Evolutionary conservation across 345 rosid species (phyloP), one percentile per base, ranked within the genome.

Genomic region (Hibiscus syriacus): DNA sequence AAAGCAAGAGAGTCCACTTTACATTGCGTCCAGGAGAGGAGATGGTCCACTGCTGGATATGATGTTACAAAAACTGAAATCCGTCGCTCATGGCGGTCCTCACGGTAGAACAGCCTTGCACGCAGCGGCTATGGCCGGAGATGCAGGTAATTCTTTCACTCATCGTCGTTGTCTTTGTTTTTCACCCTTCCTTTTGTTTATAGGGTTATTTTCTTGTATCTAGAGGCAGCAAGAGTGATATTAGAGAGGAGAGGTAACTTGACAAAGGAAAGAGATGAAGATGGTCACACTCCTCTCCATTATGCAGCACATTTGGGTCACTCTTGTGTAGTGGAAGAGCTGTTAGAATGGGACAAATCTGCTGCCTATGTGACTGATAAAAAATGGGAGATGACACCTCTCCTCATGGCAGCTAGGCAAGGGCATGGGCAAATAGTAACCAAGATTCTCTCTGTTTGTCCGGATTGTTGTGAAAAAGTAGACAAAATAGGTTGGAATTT

Each of bases 71-170:
- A 20, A 4, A 4, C 27, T n/a, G 17, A 6, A 10, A 0, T 19
- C 55, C 6, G 6, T 19, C 3, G 36, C 48, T 8, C 19, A 50
- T 7, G 2, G 12, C 26, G 55, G 55, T 12, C 55, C 55, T 11
- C 26, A 7, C 1, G 55, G 72, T 5, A 73, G 39, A 64, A 67
- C 69, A 16, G 76, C 64, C 41, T 43, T 68, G 38, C 72, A 68
- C n/a, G 69, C 64, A 0, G 64, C 72, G 2, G 72, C 19, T 2
- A 22, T 14, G 36, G 4, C 16, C 2, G 0, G 4, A 0, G 25
- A 17, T n/a, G 5, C 0, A 20, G 29, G 73, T 70, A 61, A 6
- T 34, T 26, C 3, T 30, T 30, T 30, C 2, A 2, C 19, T n/a
- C 14, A 19, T 46, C 4, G 12, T 13, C n/a, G n/a, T n/a, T n/a